Evolutionary conservation across 192 early-diverging fungal genomes (phyloP).

Genomic region (Geranomyces variabilis): DNA sequence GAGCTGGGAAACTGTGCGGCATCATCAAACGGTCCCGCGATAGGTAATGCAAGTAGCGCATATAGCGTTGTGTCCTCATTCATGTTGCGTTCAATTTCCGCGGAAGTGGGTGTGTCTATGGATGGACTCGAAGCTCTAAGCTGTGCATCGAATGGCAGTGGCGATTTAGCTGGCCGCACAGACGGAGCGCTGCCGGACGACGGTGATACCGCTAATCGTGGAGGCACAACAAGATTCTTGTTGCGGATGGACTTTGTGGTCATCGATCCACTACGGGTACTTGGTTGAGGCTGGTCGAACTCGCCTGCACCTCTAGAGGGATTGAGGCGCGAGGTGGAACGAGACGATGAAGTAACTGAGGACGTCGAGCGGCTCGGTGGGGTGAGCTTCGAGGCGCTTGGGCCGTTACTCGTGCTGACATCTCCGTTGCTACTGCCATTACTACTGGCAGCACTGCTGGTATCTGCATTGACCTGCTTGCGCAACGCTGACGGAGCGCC

Average conservation of each 20-base stretch:
- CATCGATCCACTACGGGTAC: not conserved
- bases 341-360: not conserved
- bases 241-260: not conserved
- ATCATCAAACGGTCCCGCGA: slow-evolving; percentile 12
- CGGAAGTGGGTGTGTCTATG: no score
- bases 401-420: not conserved
- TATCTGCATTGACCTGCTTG: no score
- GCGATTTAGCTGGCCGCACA: no score
- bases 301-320: not conserved
- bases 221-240: slow-evolving; percentile 1
- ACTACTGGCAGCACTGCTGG: no score
- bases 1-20: not conserved
- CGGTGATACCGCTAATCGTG: slow-evolving; percentile 10
- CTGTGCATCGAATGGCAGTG: no score
- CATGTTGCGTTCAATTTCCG: not conserved
- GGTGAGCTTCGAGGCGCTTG: not conserved
- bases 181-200: not conserved
- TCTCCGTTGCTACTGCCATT: not conserved
- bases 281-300: not conserved
- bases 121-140: no score
- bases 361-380: slow-evolving; percentile 3
- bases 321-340: no score
- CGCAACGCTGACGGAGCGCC: not conserved
- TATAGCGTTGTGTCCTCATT: not conserved
- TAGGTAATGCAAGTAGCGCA: not conserved